Evolutionary conservation across 768 basidiomycete genomes (phyloP).

Genomic region (Leccinum barrowsii): DNA sequence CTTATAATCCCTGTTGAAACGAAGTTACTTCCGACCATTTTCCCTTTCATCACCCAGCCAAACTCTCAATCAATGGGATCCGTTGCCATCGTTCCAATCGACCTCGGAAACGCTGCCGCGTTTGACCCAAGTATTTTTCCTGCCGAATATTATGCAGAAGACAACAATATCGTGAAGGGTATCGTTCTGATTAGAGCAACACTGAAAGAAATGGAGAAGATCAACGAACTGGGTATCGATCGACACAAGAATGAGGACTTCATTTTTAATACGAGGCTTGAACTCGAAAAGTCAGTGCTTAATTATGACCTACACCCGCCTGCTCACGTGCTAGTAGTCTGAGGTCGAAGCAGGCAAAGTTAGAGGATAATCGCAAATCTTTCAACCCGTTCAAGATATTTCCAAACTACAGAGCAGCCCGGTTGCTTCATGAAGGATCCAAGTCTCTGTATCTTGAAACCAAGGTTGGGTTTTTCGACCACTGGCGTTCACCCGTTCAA

Average conservation of each 20-base stretch:
- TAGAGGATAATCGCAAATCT: neutral
- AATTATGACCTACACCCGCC: neutral
- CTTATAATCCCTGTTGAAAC: no score
- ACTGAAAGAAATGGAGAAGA: conserved; percentile 2
- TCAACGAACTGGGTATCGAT: neutral
- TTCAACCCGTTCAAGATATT: conserved; percentile 1
- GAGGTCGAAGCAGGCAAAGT: neutral
- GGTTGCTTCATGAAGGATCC: neutral
- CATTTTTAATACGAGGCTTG: neutral
- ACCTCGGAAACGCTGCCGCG: neutral
- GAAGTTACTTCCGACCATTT: no score
- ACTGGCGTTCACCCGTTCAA: neutral
- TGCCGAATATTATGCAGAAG: neutral
- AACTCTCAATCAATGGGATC: neutral
- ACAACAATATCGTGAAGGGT: neutral
- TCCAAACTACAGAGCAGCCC: neutral
- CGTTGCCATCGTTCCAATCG: neutral
- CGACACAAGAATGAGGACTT: neutral
- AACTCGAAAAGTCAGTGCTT: neutral
- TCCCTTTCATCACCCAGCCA: neutral
- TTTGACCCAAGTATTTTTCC: neutral
- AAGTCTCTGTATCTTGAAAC: neutral
- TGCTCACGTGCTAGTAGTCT: neutral
- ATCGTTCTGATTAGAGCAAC: conserved; percentile 1
- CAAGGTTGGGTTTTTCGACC: neutral